Base-by-base conservation (phyloP, 1,284 basidiomycete genomes). In the Cutaneotrichosporon sp. region DNA sequence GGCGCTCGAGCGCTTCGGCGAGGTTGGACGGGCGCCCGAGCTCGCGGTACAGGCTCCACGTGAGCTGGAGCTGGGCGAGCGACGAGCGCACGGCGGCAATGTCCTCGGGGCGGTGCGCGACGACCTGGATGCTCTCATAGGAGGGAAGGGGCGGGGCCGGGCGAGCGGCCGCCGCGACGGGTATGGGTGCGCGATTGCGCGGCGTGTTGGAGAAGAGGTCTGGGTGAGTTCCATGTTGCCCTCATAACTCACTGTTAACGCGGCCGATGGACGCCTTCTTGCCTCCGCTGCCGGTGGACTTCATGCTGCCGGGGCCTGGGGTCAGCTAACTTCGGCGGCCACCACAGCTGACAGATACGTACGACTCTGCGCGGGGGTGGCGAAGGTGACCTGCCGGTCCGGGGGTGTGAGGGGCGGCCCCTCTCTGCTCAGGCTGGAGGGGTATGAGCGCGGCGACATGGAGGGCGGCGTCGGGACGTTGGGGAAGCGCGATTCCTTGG, bases 51-150 rank as follows among this genome's bases (percentile, higher is more conserved):
- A 59, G 52, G 4, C 25, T 38, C 58, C 58, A 59, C 33, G 52
- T 54, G 24, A 54, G 34, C 33, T 59, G 58, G 52, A 59, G 52
- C n/a, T 59, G 58, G 14, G 52, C 43, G 29, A 54, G 33, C 1
- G 52, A n/a, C 2, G 43, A 29, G 34, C 58, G 58, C 31, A 59
- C 45, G 14, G 58, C 52, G 6, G 52, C 45, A 4, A 59, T 36
- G 46, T 59, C 58, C 31, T 59, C 58, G n/a, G 43, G 45, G 4
- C 52, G 43, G 24, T 54, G 52, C 4, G 51, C 52, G 11, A 49
- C 31, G 18, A 59, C 36, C 45, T 59, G 54, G 58, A 59, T 46
- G 18, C 31, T 59, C 14, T 59, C 52, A 52, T 59, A 54, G 31
- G 20, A 7, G 6, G 51, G 36, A 14, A 24, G 4, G 29, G 50